A percentile compares a stretch with the other conserved stretches of the same genome.
These are phyloP conservation scores for Bjerkandera adusta DNA, from an alignment of 1,284 basidiomycete species.

Conservation along the genomic window DNA sequence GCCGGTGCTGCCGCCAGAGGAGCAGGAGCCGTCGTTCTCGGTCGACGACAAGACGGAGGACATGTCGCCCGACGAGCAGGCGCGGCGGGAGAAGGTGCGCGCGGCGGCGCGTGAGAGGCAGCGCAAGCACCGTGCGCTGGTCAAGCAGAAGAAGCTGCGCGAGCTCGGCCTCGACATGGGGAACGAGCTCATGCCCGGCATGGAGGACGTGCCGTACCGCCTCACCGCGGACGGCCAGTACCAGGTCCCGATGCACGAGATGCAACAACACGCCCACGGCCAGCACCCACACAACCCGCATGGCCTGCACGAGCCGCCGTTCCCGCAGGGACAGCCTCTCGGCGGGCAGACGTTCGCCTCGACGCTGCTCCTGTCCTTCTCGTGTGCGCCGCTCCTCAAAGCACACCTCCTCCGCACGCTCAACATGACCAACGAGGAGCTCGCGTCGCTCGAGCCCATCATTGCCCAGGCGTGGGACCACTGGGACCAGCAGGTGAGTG, in stretches of 20 bases:
- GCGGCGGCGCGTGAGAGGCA: conserved; percentile 74
- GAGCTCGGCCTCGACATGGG: conserved; percentile 77
- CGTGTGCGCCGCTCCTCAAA: conserved; percentile 68
- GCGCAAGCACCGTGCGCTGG: conserved; percentile 70
- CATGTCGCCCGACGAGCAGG: conserved; percentile 59
- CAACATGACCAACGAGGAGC: conserved; percentile 72
- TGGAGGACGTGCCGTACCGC: conserved; percentile 62
- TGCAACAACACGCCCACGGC: conserved; percentile 30
- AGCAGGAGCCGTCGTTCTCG: conserved; percentile 23
- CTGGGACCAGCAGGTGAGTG: conserved; percentile 71
- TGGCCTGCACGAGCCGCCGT: conserved; percentile 33
- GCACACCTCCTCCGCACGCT: conserved; percentile 69
- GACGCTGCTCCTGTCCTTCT: conserved; percentile 67
- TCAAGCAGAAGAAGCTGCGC: conserved; percentile 74
- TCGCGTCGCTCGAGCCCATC: conserved; percentile 72
- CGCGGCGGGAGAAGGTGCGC: conserved; percentile 64
- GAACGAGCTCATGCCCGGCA: conserved; percentile 56
- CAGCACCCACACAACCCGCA: conserved; percentile 26
- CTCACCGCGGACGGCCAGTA: conserved; percentile 57
- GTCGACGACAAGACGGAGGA: conserved; percentile 35
- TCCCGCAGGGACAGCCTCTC: conserved; percentile 35
- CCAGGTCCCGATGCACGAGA: conserved; percentile 52
- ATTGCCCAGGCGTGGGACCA: conserved; percentile 81
- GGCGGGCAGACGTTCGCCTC: conserved; percentile 74
- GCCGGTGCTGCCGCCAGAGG: conserved; percentile 21